These are phyloP conservation scores for Tuber magnatum DNA, from an alignment of 495 filamentous ascomycete species.

Conservation along the genomic window DNA sequence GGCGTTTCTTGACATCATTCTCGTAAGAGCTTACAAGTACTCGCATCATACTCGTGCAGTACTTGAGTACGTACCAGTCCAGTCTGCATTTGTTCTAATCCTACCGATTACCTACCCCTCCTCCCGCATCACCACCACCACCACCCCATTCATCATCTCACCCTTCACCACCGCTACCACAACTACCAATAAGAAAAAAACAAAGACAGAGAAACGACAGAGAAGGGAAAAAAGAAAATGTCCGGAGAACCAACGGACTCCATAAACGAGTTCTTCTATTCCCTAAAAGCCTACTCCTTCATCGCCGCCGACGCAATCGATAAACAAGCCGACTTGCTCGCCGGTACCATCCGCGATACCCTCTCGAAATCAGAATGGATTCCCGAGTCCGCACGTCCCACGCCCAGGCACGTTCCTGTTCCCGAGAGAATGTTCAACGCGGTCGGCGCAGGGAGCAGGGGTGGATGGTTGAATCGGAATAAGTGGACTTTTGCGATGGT, in stretches of 20 bases:
- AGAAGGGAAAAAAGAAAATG: conserved; percentile 18
- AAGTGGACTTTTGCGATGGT: conserved; percentile 44
- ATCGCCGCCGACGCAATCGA: conserved; percentile 71
- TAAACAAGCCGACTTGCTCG: conserved; percentile 62
- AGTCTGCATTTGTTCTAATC: background rate
- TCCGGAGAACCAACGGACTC: conserved; percentile 10
- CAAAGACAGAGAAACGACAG: background rate
- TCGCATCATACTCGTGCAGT: no score
- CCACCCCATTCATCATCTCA: background rate
- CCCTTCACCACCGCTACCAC: background rate
- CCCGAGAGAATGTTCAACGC: conserved; percentile 48
- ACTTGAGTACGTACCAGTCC: background rate
- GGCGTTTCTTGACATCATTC: background rate
- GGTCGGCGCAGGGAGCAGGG: conserved; percentile 59
- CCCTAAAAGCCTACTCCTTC: conserved; percentile 47
- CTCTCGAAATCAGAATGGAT: conserved; percentile 62
- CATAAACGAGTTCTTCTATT: conserved; percentile 23
- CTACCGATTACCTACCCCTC: background rate
- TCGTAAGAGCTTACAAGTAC: background rate
- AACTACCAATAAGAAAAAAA: background rate
- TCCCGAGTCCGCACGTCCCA: conserved; percentile 58
- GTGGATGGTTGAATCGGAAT: conserved; percentile 58
- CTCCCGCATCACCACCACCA: background rate
- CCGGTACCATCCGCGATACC: conserved; percentile 55
- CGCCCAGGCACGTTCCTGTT: conserved; percentile 47